Evolutionary conservation across 2,329 filamentous ascomycete species (phyloP).

Genomic region (Epichloe coenophiala): DNA sequence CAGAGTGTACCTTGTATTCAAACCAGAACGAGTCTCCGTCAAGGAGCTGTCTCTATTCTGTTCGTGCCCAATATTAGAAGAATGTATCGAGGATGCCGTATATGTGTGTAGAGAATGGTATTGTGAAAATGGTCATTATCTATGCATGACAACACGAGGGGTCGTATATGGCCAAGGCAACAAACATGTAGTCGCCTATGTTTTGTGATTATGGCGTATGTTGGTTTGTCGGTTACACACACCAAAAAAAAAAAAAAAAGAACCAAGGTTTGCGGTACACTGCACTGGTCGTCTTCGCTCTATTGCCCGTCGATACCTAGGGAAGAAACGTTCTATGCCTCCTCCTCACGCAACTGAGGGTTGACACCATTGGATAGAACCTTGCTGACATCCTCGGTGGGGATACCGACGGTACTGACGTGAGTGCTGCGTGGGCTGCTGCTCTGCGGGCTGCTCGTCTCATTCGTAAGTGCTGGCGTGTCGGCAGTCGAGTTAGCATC

Average conservation of each 20-base stretch:
- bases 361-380: slow-evolving; percentile 9
- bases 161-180: not conserved
- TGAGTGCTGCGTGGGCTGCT: slow-evolving; percentile 51
- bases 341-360: slow-evolving; percentile 17
- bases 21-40: slow-evolving; percentile 3
- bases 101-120: slow-evolving; percentile 2
- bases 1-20: not conserved
- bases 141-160: not conserved
- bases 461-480: slow-evolving; percentile 54
- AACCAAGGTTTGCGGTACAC: not conserved
- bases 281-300: not conserved
- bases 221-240: not conserved
- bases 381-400: slow-evolving; percentile 16
- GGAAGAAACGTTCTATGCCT: slow-evolving; percentile 12
- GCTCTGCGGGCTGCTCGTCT: slow-evolving; percentile 56
- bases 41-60: slow-evolving; percentile 1
- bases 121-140: slow-evolving; percentile 1
- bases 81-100: slow-evolving; percentile 4
- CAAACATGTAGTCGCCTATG: not conserved
- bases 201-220: not conserved
- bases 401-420: slow-evolving; percentile 36
- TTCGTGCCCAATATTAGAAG: slow-evolving; percentile 4
- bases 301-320: not conserved
- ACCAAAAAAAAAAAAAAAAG: not conserved
- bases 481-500: slow-evolving; percentile 41